Evolutionary conservation across 148 eudicot species (phyloP).

Genomic region (Chenopodium suecicum): DNA sequence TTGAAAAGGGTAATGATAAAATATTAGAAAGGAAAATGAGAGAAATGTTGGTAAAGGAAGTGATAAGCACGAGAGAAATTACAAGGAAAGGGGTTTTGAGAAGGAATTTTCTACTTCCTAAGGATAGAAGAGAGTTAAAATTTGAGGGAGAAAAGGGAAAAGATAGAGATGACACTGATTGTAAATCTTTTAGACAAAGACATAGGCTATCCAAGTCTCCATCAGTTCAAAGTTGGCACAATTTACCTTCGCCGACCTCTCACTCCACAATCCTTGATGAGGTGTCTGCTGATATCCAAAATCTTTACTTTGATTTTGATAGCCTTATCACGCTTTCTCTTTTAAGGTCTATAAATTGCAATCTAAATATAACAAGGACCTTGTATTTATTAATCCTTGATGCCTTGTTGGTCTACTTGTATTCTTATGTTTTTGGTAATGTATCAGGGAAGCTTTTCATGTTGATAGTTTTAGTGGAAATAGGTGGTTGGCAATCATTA

Average conservation of each 20-base stretch:
- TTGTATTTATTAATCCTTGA: neutral
- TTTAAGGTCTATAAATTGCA: neutral
- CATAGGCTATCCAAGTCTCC: conserved; percentile 65
- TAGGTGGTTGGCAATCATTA: neutral
- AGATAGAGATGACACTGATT: conserved; percentile 45
- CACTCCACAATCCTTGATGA: conserved; percentile 59
- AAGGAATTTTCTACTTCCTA: neutral
- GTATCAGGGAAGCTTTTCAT: neutral
- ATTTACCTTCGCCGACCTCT: conserved; percentile 55
- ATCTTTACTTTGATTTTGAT: conserved; percentile 31
- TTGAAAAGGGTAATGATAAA: conserved; percentile 51
- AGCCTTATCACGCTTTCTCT: neutral
- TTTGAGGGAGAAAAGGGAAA: conserved; percentile 25
- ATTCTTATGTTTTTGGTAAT: neutral
- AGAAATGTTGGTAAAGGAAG: conserved; percentile 39
- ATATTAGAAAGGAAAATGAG: conserved; percentile 41
- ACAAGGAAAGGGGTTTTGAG: conserved; percentile 46
- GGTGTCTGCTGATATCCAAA: conserved; percentile 91
- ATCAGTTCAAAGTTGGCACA: conserved; percentile 49
- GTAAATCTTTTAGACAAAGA: conserved; percentile 55
- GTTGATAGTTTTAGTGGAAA: neutral
- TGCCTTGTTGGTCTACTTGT: neutral
- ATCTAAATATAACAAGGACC: neutral
- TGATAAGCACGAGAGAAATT: conserved; percentile 40
- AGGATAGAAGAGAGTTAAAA: conserved; percentile 13